A percentile compares a stretch with the other conserved stretches of the same genome.
These are phyloP conservation scores for Vitis hybrid DNA, from an alignment of 177 flowering plant genomes.

Conservation along the genomic window DNA sequence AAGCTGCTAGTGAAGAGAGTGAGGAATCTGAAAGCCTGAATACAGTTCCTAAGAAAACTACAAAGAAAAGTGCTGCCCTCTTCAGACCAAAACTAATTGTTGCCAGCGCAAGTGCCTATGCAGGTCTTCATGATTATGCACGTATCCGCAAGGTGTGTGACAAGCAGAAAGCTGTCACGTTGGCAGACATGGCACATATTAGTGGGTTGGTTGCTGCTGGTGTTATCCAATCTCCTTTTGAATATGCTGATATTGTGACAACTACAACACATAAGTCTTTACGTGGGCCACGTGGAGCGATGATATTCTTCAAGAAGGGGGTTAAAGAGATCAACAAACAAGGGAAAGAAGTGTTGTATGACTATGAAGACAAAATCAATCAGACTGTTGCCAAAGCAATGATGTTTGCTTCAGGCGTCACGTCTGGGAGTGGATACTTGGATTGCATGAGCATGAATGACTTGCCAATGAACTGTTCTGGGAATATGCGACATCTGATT, in stretches of 20 bases:
- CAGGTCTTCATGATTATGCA: slow-evolving; percentile 93
- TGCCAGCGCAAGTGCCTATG: slow-evolving; percentile 99
- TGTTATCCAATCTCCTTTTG: slow-evolving; percentile 96
- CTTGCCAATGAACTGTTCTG: no score
- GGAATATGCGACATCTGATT: no score
- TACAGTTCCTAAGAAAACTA: no score
- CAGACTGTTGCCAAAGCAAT: no score
- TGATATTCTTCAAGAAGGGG: slow-evolving; percentile 96
- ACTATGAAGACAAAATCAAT: no score
- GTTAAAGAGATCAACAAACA: slow-evolving; percentile 86
- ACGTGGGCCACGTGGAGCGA: slow-evolving; percentile 99
- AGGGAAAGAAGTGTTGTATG: slow-evolving; percentile 63
- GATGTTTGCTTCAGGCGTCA: no score
- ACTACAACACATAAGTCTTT: slow-evolving; percentile 99
- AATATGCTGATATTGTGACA: slow-evolving; percentile 94
- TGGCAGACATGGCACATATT: slow-evolving; percentile 99
- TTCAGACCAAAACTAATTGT: slow-evolving; percentile 95
- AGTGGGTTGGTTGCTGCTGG: slow-evolving; percentile 99
- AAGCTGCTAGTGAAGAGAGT: no score
- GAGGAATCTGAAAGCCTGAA: no score
- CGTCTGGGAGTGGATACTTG: no score
- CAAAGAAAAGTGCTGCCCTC: slow-evolving; percentile 91
- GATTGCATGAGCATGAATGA: no score
- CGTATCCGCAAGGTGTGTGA: slow-evolving; percentile 96
- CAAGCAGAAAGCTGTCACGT: slow-evolving; percentile 88